Conservation (phyloP, 2,329 filamentous ascomycete species). For the Hawksworthiomyces lignivorus region DNA sequence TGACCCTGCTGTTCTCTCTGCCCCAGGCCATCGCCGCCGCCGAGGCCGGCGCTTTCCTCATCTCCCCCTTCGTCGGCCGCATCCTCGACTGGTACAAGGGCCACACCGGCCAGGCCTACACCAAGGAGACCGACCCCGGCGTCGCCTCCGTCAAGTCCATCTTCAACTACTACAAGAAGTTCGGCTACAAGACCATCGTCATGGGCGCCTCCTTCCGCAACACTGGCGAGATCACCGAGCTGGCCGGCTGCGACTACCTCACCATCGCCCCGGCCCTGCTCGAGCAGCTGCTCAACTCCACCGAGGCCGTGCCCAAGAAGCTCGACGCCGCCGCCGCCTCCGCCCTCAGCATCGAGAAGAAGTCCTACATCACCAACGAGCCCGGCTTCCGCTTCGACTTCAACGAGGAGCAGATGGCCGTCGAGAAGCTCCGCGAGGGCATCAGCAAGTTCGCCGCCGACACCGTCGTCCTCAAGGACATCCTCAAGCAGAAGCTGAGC, state of each 20-base stretch:
- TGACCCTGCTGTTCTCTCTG: constrained; percentile 97
- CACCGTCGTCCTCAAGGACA: constrained; percentile 85
- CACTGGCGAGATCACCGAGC: constrained; percentile 92
- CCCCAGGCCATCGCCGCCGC: constrained; percentile 92
- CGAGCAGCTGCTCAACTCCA: constrained; percentile 86
- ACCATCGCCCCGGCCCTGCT: constrained; percentile 95
- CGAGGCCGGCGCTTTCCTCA: constrained; percentile 92
- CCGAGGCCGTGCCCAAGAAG: constrained; percentile 80
- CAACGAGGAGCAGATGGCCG: constrained; percentile 99
- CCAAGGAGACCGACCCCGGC: constrained; percentile 85
- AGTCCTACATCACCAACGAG: constrained; percentile 86
- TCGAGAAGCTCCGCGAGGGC: constrained; percentile 98
- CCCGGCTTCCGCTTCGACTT: constrained; percentile 93
- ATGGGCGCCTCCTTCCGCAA: constrained; percentile 99
- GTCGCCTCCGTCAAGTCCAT: constrained; percentile 89
- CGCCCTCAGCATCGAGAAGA: constrained; percentile 73
- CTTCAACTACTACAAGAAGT: constrained; percentile 99
- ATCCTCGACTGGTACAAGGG: constrained; percentile 99
- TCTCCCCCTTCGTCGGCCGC: constrained; percentile 97
- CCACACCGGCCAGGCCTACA: constrained; percentile 85
- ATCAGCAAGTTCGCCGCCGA: constrained; percentile 99
- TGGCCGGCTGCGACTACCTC: constrained; percentile 96
- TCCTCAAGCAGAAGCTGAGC: constrained; percentile 76
- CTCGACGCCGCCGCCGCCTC: constrained; percentile 63
- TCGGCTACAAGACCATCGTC: constrained; percentile 97